Conservation (phyloP, 495 filamentous ascomycete species). For the Trichoderma reesei region DNA sequence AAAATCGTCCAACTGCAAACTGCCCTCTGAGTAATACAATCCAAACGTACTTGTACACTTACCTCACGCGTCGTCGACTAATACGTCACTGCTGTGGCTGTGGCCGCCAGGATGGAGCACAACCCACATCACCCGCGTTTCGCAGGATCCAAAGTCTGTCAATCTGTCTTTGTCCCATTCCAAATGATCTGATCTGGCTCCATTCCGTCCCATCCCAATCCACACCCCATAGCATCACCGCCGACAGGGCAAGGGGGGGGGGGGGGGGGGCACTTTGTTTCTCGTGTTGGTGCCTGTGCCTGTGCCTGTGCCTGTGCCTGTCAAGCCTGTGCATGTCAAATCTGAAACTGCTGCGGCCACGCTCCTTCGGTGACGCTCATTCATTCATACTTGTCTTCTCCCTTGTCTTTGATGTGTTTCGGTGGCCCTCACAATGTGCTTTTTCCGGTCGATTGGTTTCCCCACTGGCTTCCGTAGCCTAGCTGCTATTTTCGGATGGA, state of each 20-base stretch:
- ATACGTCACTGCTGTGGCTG: slow-evolving; percentile 8
- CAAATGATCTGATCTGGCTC: too few relatives aligned
- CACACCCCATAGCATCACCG: not conserved
- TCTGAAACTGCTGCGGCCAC: not conserved
- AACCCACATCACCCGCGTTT: too few relatives aligned
- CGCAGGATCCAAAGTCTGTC: too few relatives aligned
- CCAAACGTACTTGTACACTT: too few relatives aligned
- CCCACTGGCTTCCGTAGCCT: not conserved
- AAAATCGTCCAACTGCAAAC: too few relatives aligned
- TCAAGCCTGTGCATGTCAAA: not conserved
- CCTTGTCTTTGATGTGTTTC: not conserved
- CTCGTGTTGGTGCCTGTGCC: not conserved
- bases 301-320: not conserved
- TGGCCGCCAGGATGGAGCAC: not conserved
- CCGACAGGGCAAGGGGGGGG: not conserved
- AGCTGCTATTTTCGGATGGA: not conserved
- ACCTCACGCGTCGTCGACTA: too few relatives aligned
- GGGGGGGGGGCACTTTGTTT: not conserved
- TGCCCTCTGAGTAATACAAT: too few relatives aligned
- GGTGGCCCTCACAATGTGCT: not conserved
- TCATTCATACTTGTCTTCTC: not conserved
- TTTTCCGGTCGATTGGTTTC: not conserved
- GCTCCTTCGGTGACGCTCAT: too few relatives aligned
- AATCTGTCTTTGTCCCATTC: too few relatives aligned
- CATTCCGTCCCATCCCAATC: too few relatives aligned